Conservation (phyloP, 2,329 filamentous ascomycete genomes). For the Sporothrix luriei region DNA sequence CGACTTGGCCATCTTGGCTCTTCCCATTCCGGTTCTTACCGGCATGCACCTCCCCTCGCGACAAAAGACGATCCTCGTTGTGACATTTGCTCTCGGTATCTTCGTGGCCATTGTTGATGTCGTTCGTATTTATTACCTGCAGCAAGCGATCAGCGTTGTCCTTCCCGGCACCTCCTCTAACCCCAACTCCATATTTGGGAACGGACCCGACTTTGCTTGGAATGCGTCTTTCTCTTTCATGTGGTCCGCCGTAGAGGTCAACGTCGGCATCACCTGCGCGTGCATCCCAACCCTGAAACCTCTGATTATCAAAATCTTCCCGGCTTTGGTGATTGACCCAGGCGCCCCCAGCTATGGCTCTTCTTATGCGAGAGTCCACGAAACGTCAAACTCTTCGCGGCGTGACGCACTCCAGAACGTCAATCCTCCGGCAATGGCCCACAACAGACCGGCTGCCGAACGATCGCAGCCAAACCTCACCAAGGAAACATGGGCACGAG, state of each 20-base stretch:
- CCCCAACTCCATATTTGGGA: conserved; percentile 53
- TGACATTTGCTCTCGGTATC: conserved; percentile 83
- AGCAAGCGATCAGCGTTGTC: conserved; percentile 63
- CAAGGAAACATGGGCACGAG: background rate
- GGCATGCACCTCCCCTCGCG: conserved; percentile 80
- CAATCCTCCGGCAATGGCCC: background rate
- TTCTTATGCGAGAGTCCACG: conserved; percentile 31
- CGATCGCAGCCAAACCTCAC: background rate
- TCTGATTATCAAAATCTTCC: conserved; percentile 68
- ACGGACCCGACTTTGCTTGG: conserved; percentile 61
- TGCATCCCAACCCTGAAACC: conserved; percentile 94
- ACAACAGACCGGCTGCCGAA: background rate
- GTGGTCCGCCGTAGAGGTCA: conserved; percentile 93
- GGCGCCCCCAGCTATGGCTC: conserved; percentile 46
- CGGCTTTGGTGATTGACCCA: conserved; percentile 58
- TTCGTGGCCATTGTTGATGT: conserved; percentile 90
- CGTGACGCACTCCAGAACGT: background rate
- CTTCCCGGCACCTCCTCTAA: conserved; percentile 43
- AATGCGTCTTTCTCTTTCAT: conserved; percentile 84
- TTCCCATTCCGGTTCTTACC: conserved; percentile 86
- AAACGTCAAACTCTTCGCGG: conserved; percentile 22
- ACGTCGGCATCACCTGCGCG: conserved; percentile 84
- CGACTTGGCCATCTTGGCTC: conserved; percentile 80
- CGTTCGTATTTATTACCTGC: conserved; percentile 84
- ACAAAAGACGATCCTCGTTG: conserved; percentile 83